phyloP scores from a whole-genome alignment of 352 stramenopile species.

The Globisporangium mamillatum region DNA sequence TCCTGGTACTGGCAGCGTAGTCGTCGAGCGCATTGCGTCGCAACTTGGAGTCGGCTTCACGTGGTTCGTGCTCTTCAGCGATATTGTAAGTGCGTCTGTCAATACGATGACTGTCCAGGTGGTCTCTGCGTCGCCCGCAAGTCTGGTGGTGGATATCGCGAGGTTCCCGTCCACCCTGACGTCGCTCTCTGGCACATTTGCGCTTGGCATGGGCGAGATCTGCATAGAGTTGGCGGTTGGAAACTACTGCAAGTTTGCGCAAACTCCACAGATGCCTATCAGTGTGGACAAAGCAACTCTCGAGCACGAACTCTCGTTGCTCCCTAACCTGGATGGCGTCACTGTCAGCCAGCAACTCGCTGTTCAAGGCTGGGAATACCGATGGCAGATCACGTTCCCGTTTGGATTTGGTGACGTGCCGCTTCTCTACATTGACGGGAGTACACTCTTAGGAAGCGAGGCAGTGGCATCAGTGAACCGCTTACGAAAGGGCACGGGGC shows the following conservation, averaged over 20 bases:
- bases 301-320: constrained; percentile 41
- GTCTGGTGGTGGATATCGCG: constrained; percentile 27
- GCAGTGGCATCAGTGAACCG: constrained; percentile 15
- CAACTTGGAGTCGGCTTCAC: constrained; percentile 34
- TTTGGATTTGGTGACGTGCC: constrained; percentile 30
- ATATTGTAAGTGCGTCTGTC: constrained; percentile 19
- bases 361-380: constrained; percentile 31
- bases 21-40: constrained; percentile 37
- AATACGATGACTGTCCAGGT: constrained; percentile 14
- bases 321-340: constrained; percentile 61
- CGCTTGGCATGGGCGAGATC: constrained; percentile 45
- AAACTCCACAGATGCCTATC: constrained; percentile 38
- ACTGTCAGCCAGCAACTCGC: constrained; percentile 31
- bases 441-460: constrained; percentile 17
- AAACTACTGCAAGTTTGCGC: constrained; percentile 39
- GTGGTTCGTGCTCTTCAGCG: constrained; percentile 38
- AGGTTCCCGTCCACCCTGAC: constrained; percentile 27
- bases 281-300: constrained; percentile 51
- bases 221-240: constrained; percentile 57
- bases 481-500: constrained; percentile 34
- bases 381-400: constrained; percentile 45
- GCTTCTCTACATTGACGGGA: constrained; percentile 21
- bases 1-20: constrained; percentile 24
- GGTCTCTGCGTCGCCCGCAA: constrained; percentile 16
- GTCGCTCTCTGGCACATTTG: constrained; percentile 54